Base-by-base conservation (phyloP, 257 asterid genomes). In the Solanum peruvianum region DNA sequence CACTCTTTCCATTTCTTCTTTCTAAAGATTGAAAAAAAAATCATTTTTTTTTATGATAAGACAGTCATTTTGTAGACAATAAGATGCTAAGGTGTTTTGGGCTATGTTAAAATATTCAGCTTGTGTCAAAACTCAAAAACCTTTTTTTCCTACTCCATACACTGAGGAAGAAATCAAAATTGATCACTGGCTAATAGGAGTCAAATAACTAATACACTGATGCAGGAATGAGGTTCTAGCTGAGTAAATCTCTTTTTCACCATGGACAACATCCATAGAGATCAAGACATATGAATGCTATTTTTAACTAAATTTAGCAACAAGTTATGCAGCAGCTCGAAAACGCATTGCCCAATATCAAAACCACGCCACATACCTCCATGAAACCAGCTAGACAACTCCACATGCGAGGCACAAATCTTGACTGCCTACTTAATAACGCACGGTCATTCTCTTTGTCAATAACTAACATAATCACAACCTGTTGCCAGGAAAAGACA, bases 321-420 rank as follows among this genome's bases (percentile, higher is more conserved):
- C 60, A 76, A 76, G 58, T 33, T 13, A 42, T 13, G 62, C 42
- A n/a, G 58, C 23, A 41, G 58, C 58, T 41, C 3, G 39, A 44
- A 66, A 66, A 66, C n/a, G 31, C 81, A 67, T 41, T 21, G 87
- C 18, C 31, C 23, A 39, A 82, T 60, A 64, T 52, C 69, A 87
- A 42, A 64, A 73, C 73, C 67, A 47, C 20, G 23, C 82, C 20
- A 77, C 89, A 90, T 81, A 94, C 99, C 98, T 97, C 99, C 78
- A 94, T 95, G 88, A 95, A 97, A 52, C 99, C 99, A 90, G 99
- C 99, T 82, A 97, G 94, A 89, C 99, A 97, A 88, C 99, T 97
- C 99, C 99, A 97, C 98, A 96, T 94, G 86, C 99, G 98, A 2
- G 99, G 99, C 66, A 97, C 99, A 90, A 91, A 96, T 91, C 99